Evolutionary conservation across 208 protist genomes (phyloP), one percentile per base, ranked within the genome.

Genomic region (Leishmania tropica): DNA sequence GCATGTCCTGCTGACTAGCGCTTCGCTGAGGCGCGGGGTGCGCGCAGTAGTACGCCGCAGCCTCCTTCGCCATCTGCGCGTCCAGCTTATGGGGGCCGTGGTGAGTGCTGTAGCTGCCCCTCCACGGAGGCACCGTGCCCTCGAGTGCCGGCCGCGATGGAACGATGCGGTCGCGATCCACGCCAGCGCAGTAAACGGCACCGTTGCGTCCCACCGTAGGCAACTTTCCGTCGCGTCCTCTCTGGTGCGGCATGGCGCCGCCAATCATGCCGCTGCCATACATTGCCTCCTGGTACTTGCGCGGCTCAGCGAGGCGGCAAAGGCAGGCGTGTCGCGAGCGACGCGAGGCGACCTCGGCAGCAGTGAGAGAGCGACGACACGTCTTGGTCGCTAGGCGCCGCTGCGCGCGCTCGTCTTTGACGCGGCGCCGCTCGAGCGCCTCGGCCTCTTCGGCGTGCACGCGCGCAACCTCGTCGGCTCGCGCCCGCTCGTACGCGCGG

Each of bases 131-230:
- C 35, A 72, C 67, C 56, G 87, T 85, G 76, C 71, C 54, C 7
- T 80, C 13, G 28, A 91, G 54, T 73, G 67, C 60, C 0, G 87
- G 91, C 2, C 88, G 85, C 28, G 53, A 60, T 11, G 94, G 94
- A n/a, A 97, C 89, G 51, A 94, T 84, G 70, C 94, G 94, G 78
- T 97, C 88, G 53, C 94, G 94, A 81, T 97, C 94, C n/a, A 96
- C 87, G 40, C 94, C 92, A 2, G 94, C 90, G 24, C 62, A 88
- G 86, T 97, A 97, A 21, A 76, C 53, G 7, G 81, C 85, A 31
- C 85, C 87, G 78, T 85, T 88, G 74, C 94, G 89, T 11, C 94
- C 92, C 31, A 78, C 53, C 68, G 40, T 24, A 86, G 93, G 72
- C 89, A 88, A 65, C 82, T 76, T 35, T 88, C 87, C n/a, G 21